Evolutionary conservation across 352 stramenopile genomes (phyloP), one percentile per base, ranked within the genome.

Genomic region (Phytophthora melonis): DNA sequence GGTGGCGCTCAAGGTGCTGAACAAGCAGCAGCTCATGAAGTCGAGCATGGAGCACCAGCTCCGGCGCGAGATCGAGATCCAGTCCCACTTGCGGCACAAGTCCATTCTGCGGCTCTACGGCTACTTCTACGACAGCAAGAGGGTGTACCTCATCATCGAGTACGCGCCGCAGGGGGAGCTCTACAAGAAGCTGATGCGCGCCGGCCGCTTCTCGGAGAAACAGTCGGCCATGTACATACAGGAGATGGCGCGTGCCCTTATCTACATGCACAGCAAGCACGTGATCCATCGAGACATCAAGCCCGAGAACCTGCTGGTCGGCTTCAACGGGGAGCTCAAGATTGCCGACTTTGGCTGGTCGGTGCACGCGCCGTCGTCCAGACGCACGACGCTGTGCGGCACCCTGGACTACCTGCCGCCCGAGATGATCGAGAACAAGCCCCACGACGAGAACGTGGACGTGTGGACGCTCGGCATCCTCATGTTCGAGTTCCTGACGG

Each of bases 271-370:
- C 88, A 91, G 82, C 59, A 99, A 99, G 77, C 98, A 99, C 80
- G 97, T 99, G 14, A 99, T 99, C 78, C 98, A 99, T 75, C 89
- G 98, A 53, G 98, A 99, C 74, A 99, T 99, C 79, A 99, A 99
- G 84, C 98, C 98, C 0, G 98, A 99, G 81, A 99, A 99, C 79
- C 84, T 99, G 52, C 82, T 99, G 16, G 73, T 99, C 7, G 98
- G 97, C 10, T 93, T 98, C 49, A 77, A 79, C 27, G 92, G 95
- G 18, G 95, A 99, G 71, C 95, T 99, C 66, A 99, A 99, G 87
- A 98, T 99, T 73, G 98, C 98, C 21, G 98, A 99, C 75, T 99
- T 99, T 83, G 98, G 98, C 21, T 99, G 98, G 98, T 99, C 97
- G 0, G 98, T 99, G 52, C 98, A 99, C 79, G 97, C 98, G n/a